phyloP scores from a whole-genome alignment of 2,329 filamentous ascomycete species.

The Diaporthe sp. region DNA sequence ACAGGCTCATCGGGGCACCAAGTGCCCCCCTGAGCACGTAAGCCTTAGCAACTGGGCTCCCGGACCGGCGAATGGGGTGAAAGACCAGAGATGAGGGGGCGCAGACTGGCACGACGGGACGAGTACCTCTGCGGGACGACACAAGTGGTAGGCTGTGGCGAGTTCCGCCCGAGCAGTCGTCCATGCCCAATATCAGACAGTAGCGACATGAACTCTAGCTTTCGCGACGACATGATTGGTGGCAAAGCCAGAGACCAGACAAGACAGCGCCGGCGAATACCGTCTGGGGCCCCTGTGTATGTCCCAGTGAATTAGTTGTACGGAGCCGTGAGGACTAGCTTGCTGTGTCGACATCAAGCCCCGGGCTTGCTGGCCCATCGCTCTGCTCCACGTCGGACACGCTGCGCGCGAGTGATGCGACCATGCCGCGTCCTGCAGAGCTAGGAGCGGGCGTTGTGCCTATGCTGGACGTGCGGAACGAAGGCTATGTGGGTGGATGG shows the following conservation, averaged over 20 bases:
- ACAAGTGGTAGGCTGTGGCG: not conserved
- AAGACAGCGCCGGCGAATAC: not conserved
- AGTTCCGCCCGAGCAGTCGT: not conserved
- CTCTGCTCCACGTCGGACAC: constrained; percentile 35
- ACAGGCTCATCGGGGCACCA: constrained; percentile 36
- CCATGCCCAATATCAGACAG: constrained; percentile 11
- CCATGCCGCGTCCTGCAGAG: constrained; percentile 31
- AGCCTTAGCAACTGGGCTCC: constrained; percentile 21
- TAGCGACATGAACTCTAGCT: constrained; percentile 7
- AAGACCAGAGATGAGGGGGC: constrained; percentile 19
- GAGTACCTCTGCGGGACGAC: constrained; percentile 7
- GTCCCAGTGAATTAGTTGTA: not conserved
- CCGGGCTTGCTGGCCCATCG: constrained; percentile 34
- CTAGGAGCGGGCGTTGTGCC: constrained; percentile 24
- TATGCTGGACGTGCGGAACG: not conserved
- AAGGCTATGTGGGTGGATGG: not conserved
- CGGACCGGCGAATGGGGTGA: constrained; percentile 23
- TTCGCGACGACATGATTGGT: not conserved
- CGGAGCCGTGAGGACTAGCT: not conserved
- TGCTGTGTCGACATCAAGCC: constrained; percentile 7
- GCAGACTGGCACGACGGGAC: constrained; percentile 7
- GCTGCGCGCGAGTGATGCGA: constrained; percentile 20
- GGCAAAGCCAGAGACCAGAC: not conserved
- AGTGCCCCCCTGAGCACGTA: constrained; percentile 29
- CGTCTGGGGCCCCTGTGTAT: not conserved